Evolutionary conservation across 768 basidiomycete species (phyloP).

Genomic region (Epithele typhae): DNA sequence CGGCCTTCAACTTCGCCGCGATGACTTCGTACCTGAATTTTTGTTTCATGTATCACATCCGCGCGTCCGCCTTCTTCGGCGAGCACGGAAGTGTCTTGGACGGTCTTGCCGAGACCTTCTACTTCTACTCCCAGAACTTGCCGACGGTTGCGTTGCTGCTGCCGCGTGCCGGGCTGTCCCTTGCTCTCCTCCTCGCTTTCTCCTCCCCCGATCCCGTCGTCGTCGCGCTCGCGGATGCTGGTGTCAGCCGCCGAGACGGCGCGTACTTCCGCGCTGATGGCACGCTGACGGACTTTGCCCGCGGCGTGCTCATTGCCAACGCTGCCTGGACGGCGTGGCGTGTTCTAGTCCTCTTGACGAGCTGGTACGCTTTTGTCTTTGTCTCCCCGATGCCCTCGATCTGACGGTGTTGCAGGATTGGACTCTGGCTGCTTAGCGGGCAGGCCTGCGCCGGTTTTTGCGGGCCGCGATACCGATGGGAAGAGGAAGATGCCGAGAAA

Average conservation of each 20-base stretch:
- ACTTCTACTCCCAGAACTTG: constrained; percentile 80
- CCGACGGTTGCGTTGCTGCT: constrained; percentile 79
- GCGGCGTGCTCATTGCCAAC: constrained; percentile 77
- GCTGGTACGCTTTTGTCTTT: constrained; percentile 50
- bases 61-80: constrained; percentile 58
- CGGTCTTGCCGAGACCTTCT: constrained; percentile 78
- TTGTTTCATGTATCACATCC: constrained; percentile 79
- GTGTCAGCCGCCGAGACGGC: constrained; percentile 51
- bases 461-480: constrained; percentile 81
- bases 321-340: constrained; percentile 81
- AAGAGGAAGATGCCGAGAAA: constrained; percentile 72
- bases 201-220: constrained; percentile 44
- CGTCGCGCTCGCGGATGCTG: constrained; percentile 43
- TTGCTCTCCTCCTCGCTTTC: constrained; percentile 70
- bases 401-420: constrained; percentile 43
- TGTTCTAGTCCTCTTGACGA: constrained; percentile 57
- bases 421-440: constrained; percentile 75
- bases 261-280: constrained; percentile 76
- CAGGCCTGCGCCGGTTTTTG: constrained; percentile 78
- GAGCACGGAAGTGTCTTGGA: constrained; percentile 47
- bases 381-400: not conserved
- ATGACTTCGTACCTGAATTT: constrained; percentile 82
- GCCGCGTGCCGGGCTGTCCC: constrained; percentile 72
- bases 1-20: constrained; percentile 69
- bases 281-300: constrained; percentile 67